Evolutionary conservation across 192 early-diverging fungal species (phyloP), one percentile per base, ranked within the genome.

Genomic region (Rhizophlyctis rosea): DNA sequence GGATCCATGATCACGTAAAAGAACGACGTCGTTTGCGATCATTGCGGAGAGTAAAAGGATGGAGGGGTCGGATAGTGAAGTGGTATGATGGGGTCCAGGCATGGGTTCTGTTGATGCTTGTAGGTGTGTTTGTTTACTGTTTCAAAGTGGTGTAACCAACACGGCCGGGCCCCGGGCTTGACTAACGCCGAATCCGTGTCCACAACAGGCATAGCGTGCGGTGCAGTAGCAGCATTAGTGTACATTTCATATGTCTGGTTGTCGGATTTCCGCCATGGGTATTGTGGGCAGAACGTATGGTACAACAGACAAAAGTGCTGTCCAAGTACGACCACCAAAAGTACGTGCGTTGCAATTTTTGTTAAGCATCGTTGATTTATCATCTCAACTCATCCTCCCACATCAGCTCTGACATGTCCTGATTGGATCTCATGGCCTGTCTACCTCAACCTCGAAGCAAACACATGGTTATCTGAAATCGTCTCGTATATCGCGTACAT

Each of bases 1-100:
- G 91, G 90, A 87, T 93, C 49, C 91, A 94, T 61, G 92, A 94
- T 74, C 79, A 83, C 57, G 87, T 87, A 9, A 86, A 89, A 29
- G 67, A 69, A 34, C 49, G 67, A 14, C 29, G 54, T 11, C 60
- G 67, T 23, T 29, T 69, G 4, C 67, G 67, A 13, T 23, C 50
- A 7, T 30, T 70, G 16, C 68, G 62, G 3, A 49, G 55, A 7
- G 33, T 66, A 3, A n/a, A n/a, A 18, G 68, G 74, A 18, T n/a
- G 50, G 32, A 47, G 48, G n/a, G 71, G 60, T 4, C 29, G 55
- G 47, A 18, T 51, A 13, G 23, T 35, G 9, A 64, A 49, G 21
- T 35, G 24, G 9, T 25, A 30, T 9, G 61, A 73, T 53, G 65
- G 47, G 14, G 25, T 64, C 13, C 67, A 71, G 35, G 75, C 72